Base-by-base conservation (phyloP, 306 rosid genomes). In the Dicorynia guianensis region DNA sequence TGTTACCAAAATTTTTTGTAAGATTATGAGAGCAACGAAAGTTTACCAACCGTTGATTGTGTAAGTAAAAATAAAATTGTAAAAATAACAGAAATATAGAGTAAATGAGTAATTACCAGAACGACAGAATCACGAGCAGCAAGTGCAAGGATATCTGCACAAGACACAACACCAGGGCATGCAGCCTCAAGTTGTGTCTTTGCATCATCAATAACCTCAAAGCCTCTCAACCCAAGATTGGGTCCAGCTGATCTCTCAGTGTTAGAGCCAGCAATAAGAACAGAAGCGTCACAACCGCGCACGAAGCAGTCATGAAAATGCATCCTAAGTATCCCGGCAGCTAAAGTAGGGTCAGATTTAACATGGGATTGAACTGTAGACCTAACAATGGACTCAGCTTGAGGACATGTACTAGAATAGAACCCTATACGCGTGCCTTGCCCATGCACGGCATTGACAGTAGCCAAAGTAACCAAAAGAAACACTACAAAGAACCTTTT, bases 101-200 rank as follows among this genome's bases (percentile, higher is more conserved):
- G 17, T 43, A 1, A 13, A 43, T 6, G 12, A 42, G 25, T 15
- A 40, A n/a, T 76, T 79, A 87, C 91, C 87, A 84, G 17, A 68
- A 84, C 85, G 12, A 87, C 85, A 4, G 87, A 79, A 67, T 87
- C 91, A 14, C 88, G 86, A 8, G 91, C 85, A 39, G 91, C 87
- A 54, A 87, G 83, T 0, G 91, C 73, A 54, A 87, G 63, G 36
- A 87, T 79, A 40, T 87, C 91, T 48, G 91, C 85, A 47, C 88
- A 87, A 35, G 91, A 87, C 0, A 87, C 88, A 56, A 81, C 81
- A 0, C 88, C 87, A 0, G 91, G 91, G 42, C 91, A 87, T 0
- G 85, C 87, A 35, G 87, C 75, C 63, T 87, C 88, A 0, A 87
- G 85, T 12, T 81, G 60, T 3, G 75, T 40, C 77, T 87, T 84